A percentile compares a stretch with the other conserved stretches of the same genome.
Conservation (phyloP, 192 early-diverging fungal species). For the Rhizophagus sp. region DNA sequence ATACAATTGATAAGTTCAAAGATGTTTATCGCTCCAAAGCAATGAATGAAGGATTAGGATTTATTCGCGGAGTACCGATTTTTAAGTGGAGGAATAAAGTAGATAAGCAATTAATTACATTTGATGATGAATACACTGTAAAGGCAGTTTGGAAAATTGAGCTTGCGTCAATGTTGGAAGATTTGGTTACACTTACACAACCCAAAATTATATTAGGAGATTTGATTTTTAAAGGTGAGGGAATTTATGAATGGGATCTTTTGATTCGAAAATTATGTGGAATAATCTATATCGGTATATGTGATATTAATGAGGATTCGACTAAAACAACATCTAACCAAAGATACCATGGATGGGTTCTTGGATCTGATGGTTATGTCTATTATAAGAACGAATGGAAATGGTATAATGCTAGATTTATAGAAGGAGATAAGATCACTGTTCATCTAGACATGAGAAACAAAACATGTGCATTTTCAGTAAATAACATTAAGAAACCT, state of each 20-base stretch:
- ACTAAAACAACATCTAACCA: neutral
- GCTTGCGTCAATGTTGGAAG: too few species aligned
- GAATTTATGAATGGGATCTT: slow-evolving; percentile 16
- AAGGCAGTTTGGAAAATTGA: too few species aligned
- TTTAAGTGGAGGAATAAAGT: too few species aligned
- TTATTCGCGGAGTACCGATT: neutral
- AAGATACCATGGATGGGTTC: neutral
- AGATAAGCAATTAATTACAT: too few species aligned
- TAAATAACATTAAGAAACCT: slow-evolving; percentile 18
- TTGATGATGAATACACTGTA: too few species aligned
- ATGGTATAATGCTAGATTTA: slow-evolving; percentile 9
- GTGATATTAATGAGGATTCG: neutral
- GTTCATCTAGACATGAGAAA: slow-evolving; percentile 28
- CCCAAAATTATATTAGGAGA: neutral
- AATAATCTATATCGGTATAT: neutral
- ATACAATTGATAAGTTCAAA: neutral
- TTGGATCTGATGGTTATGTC: neutral
- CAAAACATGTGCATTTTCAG: slow-evolving; percentile 14
- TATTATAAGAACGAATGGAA: neutral
- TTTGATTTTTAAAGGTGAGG: neutral
- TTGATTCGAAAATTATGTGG: neutral
- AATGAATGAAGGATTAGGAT: neutral
- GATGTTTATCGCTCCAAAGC: neutral
- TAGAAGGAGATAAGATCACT: neutral
- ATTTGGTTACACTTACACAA: neutral